Conservation (phyloP, 352 stramenopile species). For the Pythium periplocum region DNA sequence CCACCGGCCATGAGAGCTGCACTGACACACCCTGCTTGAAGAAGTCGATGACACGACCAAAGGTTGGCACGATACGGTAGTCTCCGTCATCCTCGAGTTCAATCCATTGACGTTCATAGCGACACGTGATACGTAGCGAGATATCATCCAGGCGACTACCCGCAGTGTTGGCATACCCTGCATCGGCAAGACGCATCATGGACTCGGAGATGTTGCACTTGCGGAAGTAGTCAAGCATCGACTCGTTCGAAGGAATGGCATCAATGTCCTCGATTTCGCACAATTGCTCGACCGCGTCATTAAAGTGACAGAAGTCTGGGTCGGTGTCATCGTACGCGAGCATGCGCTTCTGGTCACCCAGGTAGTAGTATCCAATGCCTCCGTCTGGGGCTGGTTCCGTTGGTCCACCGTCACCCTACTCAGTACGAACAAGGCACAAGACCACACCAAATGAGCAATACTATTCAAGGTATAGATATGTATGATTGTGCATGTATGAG, state of each 20-base stretch:
- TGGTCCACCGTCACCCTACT: constrained; percentile 68
- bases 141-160: constrained; percentile 64
- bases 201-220: constrained; percentile 49
- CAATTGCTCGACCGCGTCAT: constrained; percentile 48
- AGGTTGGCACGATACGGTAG: constrained; percentile 66
- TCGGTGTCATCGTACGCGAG: constrained; percentile 66
- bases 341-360: constrained; percentile 82
- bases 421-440: constrained; percentile 2
- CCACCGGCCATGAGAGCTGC: constrained; percentile 50
- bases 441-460: constrained; percentile 4
- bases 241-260: constrained; percentile 47
- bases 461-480: constrained; percentile 1
- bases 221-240: constrained; percentile 77
- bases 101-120: constrained; percentile 82
- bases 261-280: constrained; percentile 65
- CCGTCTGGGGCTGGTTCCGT: constrained; percentile 65
- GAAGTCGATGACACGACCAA: constrained; percentile 57
- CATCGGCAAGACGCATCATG: constrained; percentile 80
- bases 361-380: constrained; percentile 82
- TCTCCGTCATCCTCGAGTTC: constrained; percentile 78
- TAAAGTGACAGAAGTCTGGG: constrained; percentile 71
- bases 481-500: constrained; percentile 52
- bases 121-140: constrained; percentile 71
- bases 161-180: constrained; percentile 78
- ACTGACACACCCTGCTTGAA: constrained; percentile 46